A percentile compares a stretch with the other conserved stretches of the same genome.
These are phyloP conservation scores for Kurtzmaniella cleridarum DNA, from an alignment of 805 yeast species.

Conservation along the genomic window DNA sequence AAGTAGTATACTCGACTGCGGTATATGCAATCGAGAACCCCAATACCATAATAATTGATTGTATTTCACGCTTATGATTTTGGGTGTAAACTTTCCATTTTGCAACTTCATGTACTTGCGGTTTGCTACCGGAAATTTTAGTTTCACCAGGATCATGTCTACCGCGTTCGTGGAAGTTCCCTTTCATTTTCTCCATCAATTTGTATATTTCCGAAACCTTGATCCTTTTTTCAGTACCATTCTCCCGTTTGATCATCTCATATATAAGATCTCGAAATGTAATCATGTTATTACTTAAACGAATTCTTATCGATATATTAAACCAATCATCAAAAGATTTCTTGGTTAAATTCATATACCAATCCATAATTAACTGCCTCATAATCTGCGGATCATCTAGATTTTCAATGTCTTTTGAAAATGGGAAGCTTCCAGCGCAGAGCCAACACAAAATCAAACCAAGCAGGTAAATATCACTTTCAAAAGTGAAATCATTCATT, in stretches of 20 bases:
- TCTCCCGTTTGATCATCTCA: conserved; percentile 27
- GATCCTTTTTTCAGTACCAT: conserved; percentile 4
- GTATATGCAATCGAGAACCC: too few species aligned
- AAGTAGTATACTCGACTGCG: too few species aligned
- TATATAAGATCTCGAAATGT: conserved; percentile 20
- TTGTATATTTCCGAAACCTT: conserved; percentile 14
- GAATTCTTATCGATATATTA: neutral
- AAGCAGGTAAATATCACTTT: conserved; percentile 75
- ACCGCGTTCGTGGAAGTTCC: conserved; percentile 2
- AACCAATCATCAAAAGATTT: conserved; percentile 24
- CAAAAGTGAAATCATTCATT: conserved; percentile 55
- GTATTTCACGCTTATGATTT: too few species aligned
- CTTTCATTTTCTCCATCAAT: conserved; percentile 17
- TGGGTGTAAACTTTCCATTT: too few species aligned
- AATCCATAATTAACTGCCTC: conserved; percentile 19
- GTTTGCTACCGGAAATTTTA: too few species aligned
- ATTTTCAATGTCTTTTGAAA: conserved; percentile 12
- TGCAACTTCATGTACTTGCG: too few species aligned
- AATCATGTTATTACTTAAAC: conserved; percentile 1
- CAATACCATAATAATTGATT: too few species aligned
- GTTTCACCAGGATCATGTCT: too few species aligned
- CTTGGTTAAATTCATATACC: conserved; percentile 22
- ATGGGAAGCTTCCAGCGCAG: conserved; percentile 71
- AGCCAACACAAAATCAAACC: conserved; percentile 79
- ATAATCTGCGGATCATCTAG: conserved; percentile 26